phyloP scores from a whole-genome alignment of 2,329 filamentous ascomycete species.

The Ophiosphaerella korrae region DNA sequence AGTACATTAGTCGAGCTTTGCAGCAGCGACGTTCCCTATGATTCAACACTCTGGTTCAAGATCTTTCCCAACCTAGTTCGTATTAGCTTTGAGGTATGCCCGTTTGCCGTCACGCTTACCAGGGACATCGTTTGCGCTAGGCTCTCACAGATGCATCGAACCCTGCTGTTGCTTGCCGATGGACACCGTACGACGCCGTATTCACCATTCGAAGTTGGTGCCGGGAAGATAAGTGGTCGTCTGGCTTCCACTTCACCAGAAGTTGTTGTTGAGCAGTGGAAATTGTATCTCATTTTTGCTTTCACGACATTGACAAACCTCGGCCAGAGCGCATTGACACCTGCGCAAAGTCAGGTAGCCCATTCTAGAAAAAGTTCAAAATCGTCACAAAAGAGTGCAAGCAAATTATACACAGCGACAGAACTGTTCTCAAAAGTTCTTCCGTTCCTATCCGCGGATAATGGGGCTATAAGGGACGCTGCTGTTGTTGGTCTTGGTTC shows the following conservation, averaged over 20 bases:
- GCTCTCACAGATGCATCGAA: slow-evolving; percentile 89
- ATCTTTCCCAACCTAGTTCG: slow-evolving; percentile 94
- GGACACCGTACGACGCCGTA: slow-evolving; percentile 56
- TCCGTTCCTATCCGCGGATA: slow-evolving; percentile 79
- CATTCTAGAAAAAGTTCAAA: slow-evolving; percentile 83
- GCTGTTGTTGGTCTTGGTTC: slow-evolving; percentile 91
- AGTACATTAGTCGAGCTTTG: slow-evolving; percentile 92
- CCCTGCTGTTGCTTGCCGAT: slow-evolving; percentile 79
- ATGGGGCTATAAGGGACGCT: slow-evolving; percentile 81
- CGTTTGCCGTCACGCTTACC: slow-evolving; percentile 87
- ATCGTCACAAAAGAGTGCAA: slow-evolving; percentile 67
- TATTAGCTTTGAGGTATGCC: slow-evolving; percentile 87
- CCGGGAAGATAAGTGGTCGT: slow-evolving; percentile 63
- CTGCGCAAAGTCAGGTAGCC: slow-evolving; percentile 60
- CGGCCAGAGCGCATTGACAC: slow-evolving; percentile 62
- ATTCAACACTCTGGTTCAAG: slow-evolving; percentile 95
- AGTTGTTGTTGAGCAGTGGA: slow-evolving; percentile 95
- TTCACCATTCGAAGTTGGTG: slow-evolving; percentile 63
- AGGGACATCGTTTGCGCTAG: slow-evolving; percentile 92
- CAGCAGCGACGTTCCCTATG: slow-evolving; percentile 92
- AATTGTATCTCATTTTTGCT: slow-evolving; percentile 93
- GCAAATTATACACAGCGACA: slow-evolving; percentile 84
- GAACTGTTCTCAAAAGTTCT: slow-evolving; percentile 91
- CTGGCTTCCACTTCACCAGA: slow-evolving; percentile 74
- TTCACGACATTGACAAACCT: slow-evolving; percentile 92